Conservation (phyloP, 768 basidiomycete species). For the Russula compacta region DNA sequence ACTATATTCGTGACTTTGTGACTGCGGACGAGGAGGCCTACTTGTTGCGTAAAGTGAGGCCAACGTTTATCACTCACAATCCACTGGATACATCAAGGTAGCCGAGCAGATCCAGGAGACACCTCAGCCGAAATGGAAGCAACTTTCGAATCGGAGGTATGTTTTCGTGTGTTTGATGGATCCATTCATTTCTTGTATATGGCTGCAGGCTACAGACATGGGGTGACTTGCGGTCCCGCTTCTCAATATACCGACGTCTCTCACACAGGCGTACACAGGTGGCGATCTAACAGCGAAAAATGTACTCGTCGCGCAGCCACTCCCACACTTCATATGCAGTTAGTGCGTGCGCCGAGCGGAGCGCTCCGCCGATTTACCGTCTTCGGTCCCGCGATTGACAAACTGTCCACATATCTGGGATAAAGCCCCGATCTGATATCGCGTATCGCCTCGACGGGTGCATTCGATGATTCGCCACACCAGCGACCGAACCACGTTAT, state of each 20-base stretch:
- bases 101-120: slow-evolving; percentile 57
- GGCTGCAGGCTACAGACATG: slow-evolving; percentile 56
- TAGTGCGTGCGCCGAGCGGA: slow-evolving; percentile 39
- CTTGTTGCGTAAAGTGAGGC: slow-evolving; percentile 60
- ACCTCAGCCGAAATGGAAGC: slow-evolving; percentile 79
- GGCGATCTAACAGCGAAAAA: slow-evolving; percentile 69
- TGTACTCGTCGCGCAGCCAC: slow-evolving; percentile 52
- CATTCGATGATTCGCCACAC: slow-evolving; percentile 56
- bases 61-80: neutral
- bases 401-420: slow-evolving; percentile 1
- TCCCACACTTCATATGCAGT: slow-evolving; percentile 62
- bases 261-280: slow-evolving; percentile 32
- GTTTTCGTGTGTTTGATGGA: slow-evolving; percentile 19
- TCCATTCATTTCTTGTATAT: neutral
- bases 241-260: neutral
- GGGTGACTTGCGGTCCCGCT: slow-evolving; percentile 37
- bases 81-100: neutral
- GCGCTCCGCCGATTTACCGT: neutral
- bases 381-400: neutral
- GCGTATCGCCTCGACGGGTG: slow-evolving; percentile 56
- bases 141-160: slow-evolving; percentile 59
- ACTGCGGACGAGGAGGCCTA: slow-evolving; percentile 67
- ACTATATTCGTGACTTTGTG: slow-evolving; percentile 74
- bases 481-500: slow-evolving; percentile 80
- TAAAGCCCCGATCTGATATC: slow-evolving; percentile 67